Percentiles rank a stretch among this genome's conserved stretches.
These are phyloP conservation scores for Saxophila tyrrhenica DNA, from an alignment of 495 filamentous ascomycete genomes.

Conservation along the genomic window DNA sequence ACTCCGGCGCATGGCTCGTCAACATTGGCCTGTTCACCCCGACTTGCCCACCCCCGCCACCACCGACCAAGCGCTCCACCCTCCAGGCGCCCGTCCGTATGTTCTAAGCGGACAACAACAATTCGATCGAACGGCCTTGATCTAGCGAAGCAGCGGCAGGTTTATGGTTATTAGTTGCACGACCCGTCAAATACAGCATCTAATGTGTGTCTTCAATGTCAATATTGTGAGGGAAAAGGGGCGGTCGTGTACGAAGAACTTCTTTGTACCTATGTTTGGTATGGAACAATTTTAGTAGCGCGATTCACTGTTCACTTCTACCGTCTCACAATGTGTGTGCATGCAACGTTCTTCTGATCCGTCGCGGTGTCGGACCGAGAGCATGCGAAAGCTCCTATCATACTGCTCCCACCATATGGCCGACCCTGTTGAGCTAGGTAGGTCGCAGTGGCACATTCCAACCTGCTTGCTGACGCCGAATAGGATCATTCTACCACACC, in stretches of 20 bases:
- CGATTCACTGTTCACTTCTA: background rate
- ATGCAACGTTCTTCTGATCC: no score
- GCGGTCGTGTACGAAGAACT: background rate
- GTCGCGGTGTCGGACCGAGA: no score
- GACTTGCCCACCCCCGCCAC: background rate
- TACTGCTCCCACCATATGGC: no score
- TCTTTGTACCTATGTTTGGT: background rate
- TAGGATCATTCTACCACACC: no score
- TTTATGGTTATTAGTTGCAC: background rate
- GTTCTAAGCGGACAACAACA: background rate
- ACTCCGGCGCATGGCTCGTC: constrained; percentile 19
- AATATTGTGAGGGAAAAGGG: background rate
- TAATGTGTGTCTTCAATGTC: background rate
- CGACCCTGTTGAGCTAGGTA: no score
- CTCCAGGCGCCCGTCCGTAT: no score
- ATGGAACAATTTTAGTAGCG: background rate
- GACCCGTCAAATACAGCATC: background rate
- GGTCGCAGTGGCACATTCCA: no score
- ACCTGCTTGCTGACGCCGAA: no score
- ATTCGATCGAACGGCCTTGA: background rate
- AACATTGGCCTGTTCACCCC: constrained; percentile 12
- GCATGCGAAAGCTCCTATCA: no score
- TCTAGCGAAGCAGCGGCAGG: background rate
- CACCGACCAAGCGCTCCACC: background rate
- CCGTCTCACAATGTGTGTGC: background rate